A percentile compares a stretch with the other conserved stretches of the same genome.
Conservation (phyloP, 768 basidiomycete species). For the Clitopilus passeckerianus region DNA sequence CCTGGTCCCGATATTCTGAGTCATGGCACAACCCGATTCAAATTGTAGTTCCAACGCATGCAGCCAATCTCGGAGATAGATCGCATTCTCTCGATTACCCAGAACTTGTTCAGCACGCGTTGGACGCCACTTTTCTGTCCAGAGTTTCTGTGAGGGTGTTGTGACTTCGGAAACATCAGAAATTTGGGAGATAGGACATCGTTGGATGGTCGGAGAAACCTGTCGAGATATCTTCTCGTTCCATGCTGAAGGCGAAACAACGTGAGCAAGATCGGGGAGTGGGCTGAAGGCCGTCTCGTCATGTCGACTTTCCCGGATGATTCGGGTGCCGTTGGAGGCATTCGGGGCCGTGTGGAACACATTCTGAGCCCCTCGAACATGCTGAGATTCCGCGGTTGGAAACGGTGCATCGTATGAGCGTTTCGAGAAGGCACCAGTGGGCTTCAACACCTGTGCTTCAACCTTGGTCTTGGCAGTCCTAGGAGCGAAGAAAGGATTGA, state of each 20-base stretch:
- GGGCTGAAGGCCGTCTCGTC: neutral
- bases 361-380: slow-evolving; percentile 56
- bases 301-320: neutral
- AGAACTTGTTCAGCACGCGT: slow-evolving; percentile 68
- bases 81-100: slow-evolving; percentile 68
- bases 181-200: slow-evolving; percentile 3
- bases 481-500: neutral
- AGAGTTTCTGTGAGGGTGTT: slow-evolving; percentile 38
- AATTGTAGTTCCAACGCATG: slow-evolving; percentile 60
- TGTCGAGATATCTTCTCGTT: neutral
- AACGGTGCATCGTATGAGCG: slow-evolving; percentile 29
- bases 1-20: slow-evolving; percentile 10
- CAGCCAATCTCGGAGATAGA: slow-evolving; percentile 78
- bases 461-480: neutral
- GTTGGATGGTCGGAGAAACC: slow-evolving; percentile 3
- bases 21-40: slow-evolving; percentile 13
- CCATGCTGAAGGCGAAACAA: neutral
- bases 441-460: neutral
- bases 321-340: neutral
- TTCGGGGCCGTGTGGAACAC: slow-evolving; percentile 14
- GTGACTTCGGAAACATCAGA: neutral
- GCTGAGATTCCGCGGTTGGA: slow-evolving; percentile 49
- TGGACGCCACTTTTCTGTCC: slow-evolving; percentile 77
- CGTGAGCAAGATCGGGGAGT: neutral
- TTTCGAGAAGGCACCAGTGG: neutral